Evolutionary conservation across 805 yeast genomes (phyloP), one percentile per base, ranked within the genome.

Genomic region (Ascoidea rubescens): DNA sequence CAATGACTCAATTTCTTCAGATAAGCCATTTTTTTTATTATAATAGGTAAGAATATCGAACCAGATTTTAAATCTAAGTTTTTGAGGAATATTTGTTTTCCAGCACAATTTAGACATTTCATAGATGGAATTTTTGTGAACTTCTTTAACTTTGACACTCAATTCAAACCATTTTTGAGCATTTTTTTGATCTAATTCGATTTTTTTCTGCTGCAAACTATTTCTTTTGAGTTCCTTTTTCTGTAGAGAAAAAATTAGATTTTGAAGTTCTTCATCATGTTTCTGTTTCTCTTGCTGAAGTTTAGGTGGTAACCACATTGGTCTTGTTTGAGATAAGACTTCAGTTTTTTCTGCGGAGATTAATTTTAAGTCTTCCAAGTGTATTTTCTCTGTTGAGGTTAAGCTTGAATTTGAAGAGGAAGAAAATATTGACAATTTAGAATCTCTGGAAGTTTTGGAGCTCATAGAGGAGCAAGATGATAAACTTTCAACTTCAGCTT

Each of bases 241-340:
- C 45, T 53, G 49, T 33, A 49, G 54, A 44, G 46, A 46, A 31
- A 54, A 55, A 51, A 55, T 48, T 5, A 31, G 46, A 32, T 68
- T 69, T 48, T 72, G 67, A 52, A 82, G 73, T 59, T 82, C 81
- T 49, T 66, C 69, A 57, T 79, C 80, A 59, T 83, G 90, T 53
- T 70, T 70, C 42, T 67, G 62, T 46, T 72, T 72, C 59, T 83
- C 90, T 10, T 60, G 62, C 4, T 66, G 60, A 45, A 71, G 68
- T 61, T 83, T 83, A 5, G 88, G 88, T 5, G 90, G 90, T 48
- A 82, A 63, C 76, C 87, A 80, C 50, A 79, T 74, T 3, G 90
- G 90, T 57, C 90, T 71, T 1, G 87, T 75, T 47, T 78, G 79
- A 50, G 82, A 74, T 44, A 82, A 64, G 8, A 67, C 64, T 30